A percentile compares a stretch with the other conserved stretches of the same genome.
Conservation (phyloP, 495 filamentous ascomycete genomes). For the Penicillium angulare region DNA sequence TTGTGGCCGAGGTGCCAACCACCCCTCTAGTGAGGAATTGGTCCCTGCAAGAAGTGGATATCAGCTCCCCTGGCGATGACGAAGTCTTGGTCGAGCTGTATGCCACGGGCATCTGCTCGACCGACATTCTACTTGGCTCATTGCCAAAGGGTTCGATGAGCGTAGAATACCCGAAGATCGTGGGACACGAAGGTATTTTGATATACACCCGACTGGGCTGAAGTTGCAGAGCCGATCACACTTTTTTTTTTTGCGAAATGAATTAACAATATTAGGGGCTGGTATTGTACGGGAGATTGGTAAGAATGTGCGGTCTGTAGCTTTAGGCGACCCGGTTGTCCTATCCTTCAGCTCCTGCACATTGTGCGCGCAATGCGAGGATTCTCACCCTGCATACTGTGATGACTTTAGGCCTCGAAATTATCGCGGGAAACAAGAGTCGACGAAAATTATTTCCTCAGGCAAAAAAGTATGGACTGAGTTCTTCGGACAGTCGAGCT, state of each 20-base stretch:
- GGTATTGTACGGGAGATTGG: constrained; percentile 42
- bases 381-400: constrained; percentile 27
- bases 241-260: background rate
- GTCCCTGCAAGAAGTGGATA: constrained; percentile 26
- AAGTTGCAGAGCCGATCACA: background rate
- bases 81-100: constrained; percentile 40
- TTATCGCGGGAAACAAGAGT: constrained; percentile 24
- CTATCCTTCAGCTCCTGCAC: constrained; percentile 42
- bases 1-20: constrained; percentile 19
- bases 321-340: constrained; percentile 45
- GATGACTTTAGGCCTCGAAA: constrained; percentile 31
- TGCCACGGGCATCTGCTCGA: constrained; percentile 43
- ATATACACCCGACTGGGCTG: background rate
- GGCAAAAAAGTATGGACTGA: constrained; percentile 15
- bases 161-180: constrained; percentile 20
- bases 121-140: constrained; percentile 28
- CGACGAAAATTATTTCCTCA: background rate
- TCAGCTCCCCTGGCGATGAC: constrained; percentile 25
- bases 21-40: constrained; percentile 7
- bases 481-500: constrained; percentile 44
- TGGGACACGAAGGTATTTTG: constrained; percentile 26
- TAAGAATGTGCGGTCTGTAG: constrained; percentile 32
- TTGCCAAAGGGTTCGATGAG: constrained; percentile 7
- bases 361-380: constrained; percentile 25
- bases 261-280: constrained; percentile 23